Percentiles rank a stretch among this genome's conserved stretches.
These are phyloP conservation scores for Pyricularia grisea DNA, from an alignment of 2,329 filamentous ascomycete genomes.

Conservation along the genomic window DNA sequence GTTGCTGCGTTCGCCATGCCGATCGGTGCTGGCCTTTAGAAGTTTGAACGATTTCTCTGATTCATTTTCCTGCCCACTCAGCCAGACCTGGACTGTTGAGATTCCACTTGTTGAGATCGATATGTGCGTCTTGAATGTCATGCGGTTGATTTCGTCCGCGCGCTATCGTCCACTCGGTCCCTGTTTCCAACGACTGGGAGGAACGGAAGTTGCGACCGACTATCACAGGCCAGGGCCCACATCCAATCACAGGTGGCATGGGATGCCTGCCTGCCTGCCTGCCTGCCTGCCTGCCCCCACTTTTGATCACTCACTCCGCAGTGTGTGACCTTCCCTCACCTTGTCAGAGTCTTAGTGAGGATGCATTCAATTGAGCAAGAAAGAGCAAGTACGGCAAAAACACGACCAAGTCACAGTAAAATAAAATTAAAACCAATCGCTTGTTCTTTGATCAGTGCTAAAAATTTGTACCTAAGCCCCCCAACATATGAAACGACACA, in stretches of 20 bases:
- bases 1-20: constrained; percentile 2
- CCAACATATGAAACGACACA: background rate
- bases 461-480: background rate
- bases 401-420: background rate
- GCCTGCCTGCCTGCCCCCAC: too few species aligned
- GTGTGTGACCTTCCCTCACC: background rate
- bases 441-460: background rate
- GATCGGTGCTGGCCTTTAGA: background rate
- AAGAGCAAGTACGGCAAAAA: background rate
- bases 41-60: background rate
- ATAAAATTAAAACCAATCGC: background rate
- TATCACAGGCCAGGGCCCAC: background rate
- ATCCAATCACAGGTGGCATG: background rate
- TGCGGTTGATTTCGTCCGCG: background rate
- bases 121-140: background rate
- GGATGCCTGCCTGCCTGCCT: background rate
- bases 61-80: background rate
- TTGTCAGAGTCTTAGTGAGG: background rate
- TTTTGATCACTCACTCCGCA: background rate
- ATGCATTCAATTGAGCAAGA: too few species aligned
- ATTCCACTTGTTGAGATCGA: background rate
- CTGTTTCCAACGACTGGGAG: background rate
- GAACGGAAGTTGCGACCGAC: background rate
- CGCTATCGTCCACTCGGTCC: background rate
- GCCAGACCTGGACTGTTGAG: background rate